Evolutionary conservation across 305 asterid species (phyloP).

Genomic region (Fraxinus xanthoxyloides): DNA sequence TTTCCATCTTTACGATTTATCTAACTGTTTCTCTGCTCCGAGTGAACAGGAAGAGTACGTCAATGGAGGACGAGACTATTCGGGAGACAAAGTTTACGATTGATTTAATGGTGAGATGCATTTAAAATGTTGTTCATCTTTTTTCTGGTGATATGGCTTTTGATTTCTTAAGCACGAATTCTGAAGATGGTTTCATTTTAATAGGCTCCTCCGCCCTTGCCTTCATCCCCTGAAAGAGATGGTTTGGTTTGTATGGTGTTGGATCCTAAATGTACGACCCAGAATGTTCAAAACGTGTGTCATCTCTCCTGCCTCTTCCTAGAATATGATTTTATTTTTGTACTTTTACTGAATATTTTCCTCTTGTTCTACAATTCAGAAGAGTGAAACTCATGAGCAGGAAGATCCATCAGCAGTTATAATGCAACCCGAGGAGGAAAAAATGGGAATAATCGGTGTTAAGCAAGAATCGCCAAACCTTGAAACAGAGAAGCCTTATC

Average conservation of each 20-base stretch:
- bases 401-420: conserved; percentile 15
- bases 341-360: neutral
- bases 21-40: conserved; percentile 29
- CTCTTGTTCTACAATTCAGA: conserved; percentile 24
- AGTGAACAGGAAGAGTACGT: conserved; percentile 36
- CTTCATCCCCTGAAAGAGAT: conserved; percentile 37
- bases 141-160: neutral
- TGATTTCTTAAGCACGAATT: conserved; percentile 10
- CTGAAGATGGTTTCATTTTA: conserved; percentile 17
- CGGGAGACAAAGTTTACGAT: conserved; percentile 36
- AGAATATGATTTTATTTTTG: neutral
- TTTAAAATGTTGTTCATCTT: neutral
- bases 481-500: conserved; percentile 33
- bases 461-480: conserved; percentile 16
- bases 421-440: conserved; percentile 17
- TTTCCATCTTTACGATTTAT: conserved; percentile 9
- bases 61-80: conserved; percentile 34
- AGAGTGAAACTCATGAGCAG: conserved; percentile 23
- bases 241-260: conserved; percentile 11
- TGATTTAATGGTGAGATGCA: conserved; percentile 53
- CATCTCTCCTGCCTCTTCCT: neutral
- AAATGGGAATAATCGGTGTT: conserved; percentile 10
- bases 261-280: conserved; percentile 18
- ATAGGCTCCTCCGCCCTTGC: conserved; percentile 38
- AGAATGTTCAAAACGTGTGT: conserved; percentile 29